Base-by-base conservation (phyloP, 176 grass and related monocot species). In the Eragrostis nindensis region DNA sequence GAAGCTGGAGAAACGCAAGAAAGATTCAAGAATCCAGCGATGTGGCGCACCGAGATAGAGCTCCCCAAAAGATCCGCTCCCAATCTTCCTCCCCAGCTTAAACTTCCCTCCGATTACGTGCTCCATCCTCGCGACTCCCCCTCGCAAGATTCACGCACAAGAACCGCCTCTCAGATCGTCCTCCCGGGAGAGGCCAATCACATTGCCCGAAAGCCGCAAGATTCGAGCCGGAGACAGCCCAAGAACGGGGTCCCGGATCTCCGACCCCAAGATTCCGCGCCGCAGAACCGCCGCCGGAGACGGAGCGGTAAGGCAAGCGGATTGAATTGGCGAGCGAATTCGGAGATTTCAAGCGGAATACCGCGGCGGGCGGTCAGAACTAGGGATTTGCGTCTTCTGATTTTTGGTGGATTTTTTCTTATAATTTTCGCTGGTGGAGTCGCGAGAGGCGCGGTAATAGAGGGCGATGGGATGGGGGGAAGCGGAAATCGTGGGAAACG, bases 81-180 rank as follows among this genome's bases (percentile, higher is more conserved):
- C 95, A 62, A 98, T 98, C 90, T 94, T 98, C 65, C 90, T 94
- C 62, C 95, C 95, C 40, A 98, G 77, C 88, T 94, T 98, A 80
- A 94, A 98, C 85, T 94, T 98, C 0, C 90, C 92, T 47, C 92
- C 95, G 45, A 98, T 79, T 49, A 94, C 71, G 71, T 92, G 93
- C 29, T 94, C 95, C 95, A 98, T 98, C 59, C 65, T 86, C 4
- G 74, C 80, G 42, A 39, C 44, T 32, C 73, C 29, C 60, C 59
- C 54, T 17, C 55, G 60, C 74, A 36, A 67, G 83, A 83, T 46
- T 90, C 73, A 54, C 9, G 57, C 66, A 73, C 73, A 69, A 44
- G 24, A 30, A 73, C 42, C 57, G 83, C 47, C 18, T 66, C 57
- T 15, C 48, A 69, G 47, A 89, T 82, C 73, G 79, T 75, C 18